Percentiles rank a stretch among this genome's conserved stretches.
Conservation (phyloP, 805 yeast species). For the Cephaloascus fragrans region DNA sequence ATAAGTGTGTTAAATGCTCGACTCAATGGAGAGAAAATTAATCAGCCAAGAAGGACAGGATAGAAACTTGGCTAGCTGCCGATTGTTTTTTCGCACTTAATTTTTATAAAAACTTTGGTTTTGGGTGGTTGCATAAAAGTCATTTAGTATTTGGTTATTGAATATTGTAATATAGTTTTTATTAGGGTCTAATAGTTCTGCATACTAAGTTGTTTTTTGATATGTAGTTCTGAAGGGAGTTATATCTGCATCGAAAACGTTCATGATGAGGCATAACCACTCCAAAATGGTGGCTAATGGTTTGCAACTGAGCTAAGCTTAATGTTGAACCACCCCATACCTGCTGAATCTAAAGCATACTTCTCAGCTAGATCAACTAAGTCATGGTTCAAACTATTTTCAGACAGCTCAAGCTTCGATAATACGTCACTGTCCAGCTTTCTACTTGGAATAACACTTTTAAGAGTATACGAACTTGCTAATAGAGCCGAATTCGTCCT, state of each 20-base stretch:
- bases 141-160: background rate
- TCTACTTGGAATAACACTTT: background rate
- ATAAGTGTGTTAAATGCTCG: constrained; percentile 88
- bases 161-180: constrained; percentile 4
- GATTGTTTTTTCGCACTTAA: no score
- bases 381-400: background rate
- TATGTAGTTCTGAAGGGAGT: no score
- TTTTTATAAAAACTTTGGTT: background rate
- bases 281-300: no score
- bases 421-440: background rate
- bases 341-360: background rate
- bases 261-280: no score
- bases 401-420: no score
- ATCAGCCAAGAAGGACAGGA: no score
- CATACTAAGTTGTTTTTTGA: constrained; percentile 3
- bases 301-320: background rate
- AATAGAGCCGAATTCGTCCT: no score
- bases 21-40: constrained; percentile 96
- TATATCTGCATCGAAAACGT: no score
- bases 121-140: constrained; percentile 2
- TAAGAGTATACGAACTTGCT: background rate
- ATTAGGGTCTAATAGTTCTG: constrained; percentile 7
- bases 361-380: background rate
- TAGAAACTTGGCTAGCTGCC: background rate
- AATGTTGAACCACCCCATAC: background rate